Percentiles rank a stretch among this genome's conserved stretches.
These are phyloP conservation scores for Tetrahymena borealis DNA, from an alignment of 73 alveolate genomes.

Conservation along the genomic window DNA sequence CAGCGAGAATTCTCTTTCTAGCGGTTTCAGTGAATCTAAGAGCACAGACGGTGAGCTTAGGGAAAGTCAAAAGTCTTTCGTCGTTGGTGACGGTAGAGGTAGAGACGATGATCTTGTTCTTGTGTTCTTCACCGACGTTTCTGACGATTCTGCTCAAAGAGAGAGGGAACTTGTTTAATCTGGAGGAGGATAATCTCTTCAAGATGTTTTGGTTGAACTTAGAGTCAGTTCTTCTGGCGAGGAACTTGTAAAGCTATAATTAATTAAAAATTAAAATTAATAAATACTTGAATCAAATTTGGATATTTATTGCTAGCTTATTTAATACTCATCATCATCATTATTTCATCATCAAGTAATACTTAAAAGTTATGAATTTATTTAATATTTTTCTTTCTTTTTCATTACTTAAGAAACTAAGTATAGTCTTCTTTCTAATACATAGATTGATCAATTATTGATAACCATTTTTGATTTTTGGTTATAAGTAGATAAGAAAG, in stretches of 20 bases:
- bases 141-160: slow-evolving; percentile 80
- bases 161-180: slow-evolving; percentile 82
- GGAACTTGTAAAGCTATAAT: slow-evolving; percentile 82
- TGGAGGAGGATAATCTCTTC: slow-evolving; percentile 80
- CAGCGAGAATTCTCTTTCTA: slow-evolving; percentile 89
- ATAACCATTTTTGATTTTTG: too few relatives aligned
- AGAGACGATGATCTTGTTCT: slow-evolving; percentile 64
- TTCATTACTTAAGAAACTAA: too few relatives aligned
- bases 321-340: too few relatives aligned
- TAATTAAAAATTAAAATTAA: not conserved
- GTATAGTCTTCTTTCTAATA: too few relatives aligned
- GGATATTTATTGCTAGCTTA: not conserved
- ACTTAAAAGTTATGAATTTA: too few relatives aligned
- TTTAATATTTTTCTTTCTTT: too few relatives aligned
- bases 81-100: slow-evolving; percentile 95
- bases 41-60: slow-evolving; percentile 89
- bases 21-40: slow-evolving; percentile 93
- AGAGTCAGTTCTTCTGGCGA: slow-evolving; percentile 92
- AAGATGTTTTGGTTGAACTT: slow-evolving; percentile 81
- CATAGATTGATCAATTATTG: too few relatives aligned
- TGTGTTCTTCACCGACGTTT: slow-evolving; percentile 47
- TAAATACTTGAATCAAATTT: not conserved
- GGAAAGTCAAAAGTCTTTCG: slow-evolving; percentile 68
- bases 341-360: too few relatives aligned
- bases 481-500: too few relatives aligned